A percentile compares a stretch with the other conserved stretches of the same genome.
These are phyloP conservation scores for Erigeron philadelphicus DNA, from an alignment of 140 eudicot genomes.

Conservation along the genomic window DNA sequence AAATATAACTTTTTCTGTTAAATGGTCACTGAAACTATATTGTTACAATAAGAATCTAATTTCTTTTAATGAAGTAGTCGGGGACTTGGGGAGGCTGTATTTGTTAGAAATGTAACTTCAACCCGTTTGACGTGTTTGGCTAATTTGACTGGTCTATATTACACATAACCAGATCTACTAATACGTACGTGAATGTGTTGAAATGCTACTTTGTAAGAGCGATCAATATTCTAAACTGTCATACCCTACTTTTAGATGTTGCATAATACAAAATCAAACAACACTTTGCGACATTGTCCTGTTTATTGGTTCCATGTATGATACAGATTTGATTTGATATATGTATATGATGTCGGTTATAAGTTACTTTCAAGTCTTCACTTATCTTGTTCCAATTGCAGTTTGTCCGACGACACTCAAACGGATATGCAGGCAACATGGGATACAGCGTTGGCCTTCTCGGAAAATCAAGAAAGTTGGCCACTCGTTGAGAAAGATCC, in stretches of 20 bases:
- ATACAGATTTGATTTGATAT: background rate
- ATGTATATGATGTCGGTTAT: background rate
- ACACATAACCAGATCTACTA: background rate
- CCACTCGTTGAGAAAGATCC: slow-evolving; percentile 72
- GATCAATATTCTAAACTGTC: no score
- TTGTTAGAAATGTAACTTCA: background rate
- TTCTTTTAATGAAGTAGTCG: background rate
- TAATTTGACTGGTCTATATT: background rate
- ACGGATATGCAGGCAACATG: slow-evolving; percentile 87
- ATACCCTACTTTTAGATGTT: no score
- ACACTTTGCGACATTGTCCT: background rate
- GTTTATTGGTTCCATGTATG: background rate
- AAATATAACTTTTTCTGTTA: background rate
- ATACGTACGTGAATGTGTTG: no score
- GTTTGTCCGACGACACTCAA: slow-evolving; percentile 92
- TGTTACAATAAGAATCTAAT: background rate
- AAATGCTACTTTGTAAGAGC: no score
- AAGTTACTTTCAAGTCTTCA: background rate
- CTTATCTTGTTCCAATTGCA: slow-evolving; percentile 30
- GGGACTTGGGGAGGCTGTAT: background rate
- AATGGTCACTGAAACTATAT: background rate
- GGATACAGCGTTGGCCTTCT: slow-evolving; percentile 92
- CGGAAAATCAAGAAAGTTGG: slow-evolving; percentile 92
- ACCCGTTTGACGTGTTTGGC: background rate
- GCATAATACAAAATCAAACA: no score